phyloP scores from a whole-genome alignment of 129 eudicot genomes.

The sunflower (Helianthus annuus) region HanXRQr2.0-SUNRISE NC_035435.2:174418624-174419123 shows the following conservation, averaged over 20 bases:
- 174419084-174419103: constrained; percentile 37
- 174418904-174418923: constrained; percentile 72
- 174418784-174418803: background rate
- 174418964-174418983: background rate
- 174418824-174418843: constrained; percentile 49
- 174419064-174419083: constrained; percentile 43
- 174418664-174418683: constrained; percentile 36
- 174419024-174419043: constrained; percentile 77
- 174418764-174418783: background rate
- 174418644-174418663: constrained; percentile 79
- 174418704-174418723: too few species aligned
- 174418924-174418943: background rate
- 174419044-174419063: constrained; percentile 81
- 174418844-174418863: constrained; percentile 47
- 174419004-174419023: background rate
- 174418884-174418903: constrained; percentile 58
- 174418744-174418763: too few species aligned
- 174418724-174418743: too few species aligned
- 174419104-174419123: constrained; percentile 23
- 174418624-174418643: constrained; percentile 73
- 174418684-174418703: too few species aligned
- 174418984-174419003: background rate
- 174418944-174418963: background rate
- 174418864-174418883: constrained; percentile 54
- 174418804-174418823: constrained; percentile 33